phyloP scores from a whole-genome alignment of 2,329 filamentous ascomycete genomes.

The Alternaria arborescens region DNA sequence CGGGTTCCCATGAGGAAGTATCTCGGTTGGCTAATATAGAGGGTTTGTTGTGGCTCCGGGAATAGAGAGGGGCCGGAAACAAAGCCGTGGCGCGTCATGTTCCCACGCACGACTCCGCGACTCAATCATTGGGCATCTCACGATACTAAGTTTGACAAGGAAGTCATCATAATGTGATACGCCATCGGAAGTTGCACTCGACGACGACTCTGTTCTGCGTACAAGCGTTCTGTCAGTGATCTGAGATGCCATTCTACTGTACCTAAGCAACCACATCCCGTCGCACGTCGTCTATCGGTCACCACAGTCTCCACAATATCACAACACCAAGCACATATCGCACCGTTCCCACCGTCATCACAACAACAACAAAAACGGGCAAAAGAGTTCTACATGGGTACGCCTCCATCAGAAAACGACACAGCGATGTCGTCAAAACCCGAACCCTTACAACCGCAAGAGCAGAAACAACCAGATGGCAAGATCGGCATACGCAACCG shows the following conservation, averaged over 20 bases:
- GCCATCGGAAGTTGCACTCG: not conserved
- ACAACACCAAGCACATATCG: not conserved
- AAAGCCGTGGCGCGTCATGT: not conserved
- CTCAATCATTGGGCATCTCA: not conserved
- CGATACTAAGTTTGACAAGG: not conserved
- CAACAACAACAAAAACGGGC: not conserved
- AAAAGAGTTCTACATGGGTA: not conserved
- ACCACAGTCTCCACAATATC: not conserved
- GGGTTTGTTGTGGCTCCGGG: constrained; percentile 1
- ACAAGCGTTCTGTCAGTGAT: not conserved
- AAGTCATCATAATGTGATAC: not conserved
- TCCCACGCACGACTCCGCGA: not conserved
- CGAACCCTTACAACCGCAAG: not conserved
- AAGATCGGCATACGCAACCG: constrained; percentile 18
- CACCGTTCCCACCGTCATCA: not conserved
- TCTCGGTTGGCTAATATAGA: not conserved
- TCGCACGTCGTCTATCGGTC: not conserved
- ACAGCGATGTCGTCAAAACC: not conserved
- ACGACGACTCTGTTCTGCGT: not conserved
- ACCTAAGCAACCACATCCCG: not conserved
- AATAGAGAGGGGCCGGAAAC: not conserved
- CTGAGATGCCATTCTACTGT: not conserved
- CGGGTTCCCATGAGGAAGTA: too few relatives aligned
- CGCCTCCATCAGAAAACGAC: not conserved
- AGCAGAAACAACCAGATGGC: not conserved